These are phyloP conservation scores for Trichosporon inkin DNA, from an alignment of 1,284 basidiomycete genomes.

Conservation along the genomic window DNA sequence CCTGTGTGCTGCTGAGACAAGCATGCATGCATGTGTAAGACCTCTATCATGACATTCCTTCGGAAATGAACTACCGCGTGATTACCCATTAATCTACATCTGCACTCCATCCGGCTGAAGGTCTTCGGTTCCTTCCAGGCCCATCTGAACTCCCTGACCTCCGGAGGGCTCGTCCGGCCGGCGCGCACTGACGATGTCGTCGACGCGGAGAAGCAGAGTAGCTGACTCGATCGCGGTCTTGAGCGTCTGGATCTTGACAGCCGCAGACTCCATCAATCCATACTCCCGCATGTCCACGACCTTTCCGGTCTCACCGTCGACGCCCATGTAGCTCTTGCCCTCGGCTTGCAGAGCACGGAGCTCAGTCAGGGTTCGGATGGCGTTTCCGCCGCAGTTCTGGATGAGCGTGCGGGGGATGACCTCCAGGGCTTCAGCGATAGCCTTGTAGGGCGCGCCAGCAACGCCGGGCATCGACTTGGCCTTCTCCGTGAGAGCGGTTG, in stretches of 20 bases:
- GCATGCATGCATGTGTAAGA: conserved; percentile 1
- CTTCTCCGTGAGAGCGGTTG: conserved; percentile 79
- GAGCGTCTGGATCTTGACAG: conserved; percentile 95
- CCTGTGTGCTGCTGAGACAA: background rate
- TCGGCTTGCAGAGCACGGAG: conserved; percentile 85
- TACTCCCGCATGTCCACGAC: conserved; percentile 93
- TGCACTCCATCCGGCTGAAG: conserved; percentile 17
- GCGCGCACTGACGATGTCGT: conserved; percentile 86
- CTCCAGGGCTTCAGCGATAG: conserved; percentile 94
- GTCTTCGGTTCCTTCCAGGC: conserved; percentile 24
- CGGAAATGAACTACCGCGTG: conserved; percentile 1
- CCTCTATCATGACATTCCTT: conserved; percentile 7
- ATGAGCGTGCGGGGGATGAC: conserved; percentile 93
- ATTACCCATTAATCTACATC: conserved; percentile 9
- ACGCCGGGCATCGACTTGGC: conserved; percentile 76
- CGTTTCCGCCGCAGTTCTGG: conserved; percentile 94
- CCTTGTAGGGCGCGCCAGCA: conserved; percentile 83
- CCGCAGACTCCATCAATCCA: conserved; percentile 89
- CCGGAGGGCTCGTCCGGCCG: conserved; percentile 43
- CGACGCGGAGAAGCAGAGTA: conserved; percentile 85
- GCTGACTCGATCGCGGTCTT: conserved; percentile 98
- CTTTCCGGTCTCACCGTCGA: conserved; percentile 92
- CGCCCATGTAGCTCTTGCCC: conserved; percentile 84
- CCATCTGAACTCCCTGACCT: conserved; percentile 48
- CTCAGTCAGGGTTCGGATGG: conserved; percentile 86